Evolutionary conservation across 2,329 filamentous ascomycete genomes (phyloP).

Genomic region (Fusarium sp.): DNA sequence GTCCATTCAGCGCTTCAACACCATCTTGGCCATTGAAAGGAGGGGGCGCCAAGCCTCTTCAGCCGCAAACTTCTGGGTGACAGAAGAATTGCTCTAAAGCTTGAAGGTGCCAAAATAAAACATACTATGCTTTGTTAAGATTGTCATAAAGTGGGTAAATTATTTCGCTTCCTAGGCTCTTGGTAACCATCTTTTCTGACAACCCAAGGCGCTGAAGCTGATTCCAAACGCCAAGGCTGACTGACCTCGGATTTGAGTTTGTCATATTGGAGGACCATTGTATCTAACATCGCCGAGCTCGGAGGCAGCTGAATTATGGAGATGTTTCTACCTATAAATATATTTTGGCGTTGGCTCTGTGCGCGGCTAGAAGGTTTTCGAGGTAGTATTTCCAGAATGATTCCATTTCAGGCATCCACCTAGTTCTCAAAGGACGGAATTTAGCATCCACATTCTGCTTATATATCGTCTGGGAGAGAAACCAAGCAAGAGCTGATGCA

Average conservation of each 20-base stretch:
- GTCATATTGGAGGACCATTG: background rate
- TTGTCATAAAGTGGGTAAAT: background rate
- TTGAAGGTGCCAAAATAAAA: background rate
- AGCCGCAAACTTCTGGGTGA: background rate
- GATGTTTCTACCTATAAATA: background rate
- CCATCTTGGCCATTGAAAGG: background rate
- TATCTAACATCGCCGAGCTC: background rate
- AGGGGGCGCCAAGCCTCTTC: background rate
- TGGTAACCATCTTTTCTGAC: background rate
- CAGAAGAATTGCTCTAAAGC: background rate
- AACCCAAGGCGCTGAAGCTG: background rate
- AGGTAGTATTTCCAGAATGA: background rate
- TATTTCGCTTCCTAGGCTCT: background rate
- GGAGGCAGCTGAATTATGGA: background rate
- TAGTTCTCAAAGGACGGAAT: background rate
- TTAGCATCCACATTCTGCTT: background rate
- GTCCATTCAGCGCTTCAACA: background rate
- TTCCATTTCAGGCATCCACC: background rate
- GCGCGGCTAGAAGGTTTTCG: background rate
- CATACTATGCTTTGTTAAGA: too few species aligned
- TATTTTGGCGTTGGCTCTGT: background rate
- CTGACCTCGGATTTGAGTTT: background rate
- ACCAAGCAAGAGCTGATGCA: accelerated
- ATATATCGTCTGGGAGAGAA: background rate
- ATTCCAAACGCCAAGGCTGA: background rate